These are phyloP conservation scores for Alternaria sp. DNA, from an alignment of 2,329 filamentous ascomycete genomes.

Conservation along the genomic window DNA sequence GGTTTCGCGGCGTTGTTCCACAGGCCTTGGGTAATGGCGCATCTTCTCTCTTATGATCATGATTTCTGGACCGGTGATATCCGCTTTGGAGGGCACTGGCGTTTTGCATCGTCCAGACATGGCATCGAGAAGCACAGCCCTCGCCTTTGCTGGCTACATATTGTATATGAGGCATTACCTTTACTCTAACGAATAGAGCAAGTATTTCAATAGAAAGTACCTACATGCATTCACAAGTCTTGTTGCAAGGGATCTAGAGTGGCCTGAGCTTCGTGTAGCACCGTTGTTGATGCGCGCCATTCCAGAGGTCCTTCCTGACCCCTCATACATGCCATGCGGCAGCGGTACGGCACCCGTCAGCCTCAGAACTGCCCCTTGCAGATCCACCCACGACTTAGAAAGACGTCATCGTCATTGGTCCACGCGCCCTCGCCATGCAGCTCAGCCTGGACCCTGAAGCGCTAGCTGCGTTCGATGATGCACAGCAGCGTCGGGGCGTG, in stretches of 20 bases:
- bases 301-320: background rate
- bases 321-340: background rate
- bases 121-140: constrained; percentile 9
- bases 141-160: background rate
- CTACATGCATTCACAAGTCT: background rate
- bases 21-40: background rate
- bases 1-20: constrained; percentile 4
- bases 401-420: constrained; percentile 29
- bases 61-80: constrained; percentile 9
- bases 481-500: constrained; percentile 2
- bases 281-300: background rate
- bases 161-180: background rate
- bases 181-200: background rate
- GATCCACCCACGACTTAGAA: constrained; percentile 18
- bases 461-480: constrained; percentile 15
- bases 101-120: constrained; percentile 10
- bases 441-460: constrained; percentile 38
- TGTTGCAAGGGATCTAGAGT: background rate
- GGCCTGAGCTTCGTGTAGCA: background rate
- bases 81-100: background rate
- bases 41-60: background rate
- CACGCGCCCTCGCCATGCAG: constrained; percentile 13
- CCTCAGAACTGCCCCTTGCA: constrained; percentile 16
- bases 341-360: constrained; percentile 11
- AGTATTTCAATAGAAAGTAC: background rate